Base-by-base conservation (phyloP, 305 asterid genomes). In the Solanum aculeatissimum region DNA sequence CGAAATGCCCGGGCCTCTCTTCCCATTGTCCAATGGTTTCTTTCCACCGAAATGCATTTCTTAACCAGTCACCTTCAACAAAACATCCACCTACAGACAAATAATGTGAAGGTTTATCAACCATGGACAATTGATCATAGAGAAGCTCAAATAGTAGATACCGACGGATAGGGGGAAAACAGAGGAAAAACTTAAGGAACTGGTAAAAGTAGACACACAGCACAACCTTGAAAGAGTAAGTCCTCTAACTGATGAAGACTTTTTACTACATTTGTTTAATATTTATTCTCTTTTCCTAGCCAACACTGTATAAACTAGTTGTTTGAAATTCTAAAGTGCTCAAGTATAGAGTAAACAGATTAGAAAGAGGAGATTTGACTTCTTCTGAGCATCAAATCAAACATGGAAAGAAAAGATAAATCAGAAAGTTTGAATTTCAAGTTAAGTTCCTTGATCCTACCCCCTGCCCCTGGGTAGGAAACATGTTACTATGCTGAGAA, bases 21-120 rank as follows among this genome's bases (percentile, higher is more conserved):
- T 97, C 96, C 99, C 99, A 95, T 5, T 97, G 95, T 43, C 99
- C 99, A 85, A 97, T 88, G 51, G 98, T 97, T 89, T 94, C 98
- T 88, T 97, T 95, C 99, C 98, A 97, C 40, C 98, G 93, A 86
- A 97, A 91, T 47, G 99, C 98, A 87, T 95, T 95, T 68, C 94
- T 91, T 87, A 97, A 89, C 95, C 96, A 91, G 10, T 88, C 97
- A 79, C 99, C 98, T 90, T 97, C 98, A 19, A 97, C 98, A 82
- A 95, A 97, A 87, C 98, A 93, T 81, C 99, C 98, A 89, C 99
- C 99, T 97, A 83, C 16, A 43, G 21, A 80, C 13, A 51, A 16
- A 77, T 43, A 60, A 40, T 1, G 16, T 19, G 70, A 43, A 78
- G 6, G 29, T 49, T 77, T 27, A 75, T 51, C 63, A 49, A 29